Evolutionary conservation across 176 grass and related monocot genomes (phyloP), one percentile per base, ranked within the genome.

Genomic region (Poa annua): DNA sequence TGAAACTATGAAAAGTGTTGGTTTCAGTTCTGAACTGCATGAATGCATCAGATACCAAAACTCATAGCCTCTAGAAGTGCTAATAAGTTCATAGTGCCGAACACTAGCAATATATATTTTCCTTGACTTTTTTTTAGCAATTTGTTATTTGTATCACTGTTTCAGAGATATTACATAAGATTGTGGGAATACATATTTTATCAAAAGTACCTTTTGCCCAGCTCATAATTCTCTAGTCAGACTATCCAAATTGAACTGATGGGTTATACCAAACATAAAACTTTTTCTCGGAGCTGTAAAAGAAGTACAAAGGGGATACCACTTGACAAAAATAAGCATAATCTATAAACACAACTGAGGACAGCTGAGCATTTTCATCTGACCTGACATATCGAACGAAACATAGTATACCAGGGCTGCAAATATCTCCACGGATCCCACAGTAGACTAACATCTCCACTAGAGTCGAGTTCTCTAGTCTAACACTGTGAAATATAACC

Each of bases 41-140:
- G 11, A 14, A 60, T 51, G 72, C 79, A 70, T 57, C 9, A 77
- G 82, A 77, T 50, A 71, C 39, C 45, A 39, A 71, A 42, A 77
- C 9, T 44, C 11, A 12, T 17, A 77, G 60, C 66, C 16, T 71
- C 21, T 56, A 44, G 2, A 13, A n/a, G 24, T 24, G 17, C n/a
- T 50, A 45, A 38, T 53, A 41, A 29, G 54, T 83, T 33, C 5
- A 60, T 2, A 34, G 50, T 4, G 33, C 21, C 21, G 4, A 48
- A 83, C 49, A 56, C 38, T 62, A 78, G 33, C 21, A 78, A 33
- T 53, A 11, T 78, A 11, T 51, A 52, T 11, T 50, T 50, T 73
- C 70, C 44, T 50, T 14, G 22, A 61, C 1, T 50, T 1, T 50
- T 50, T 16, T 50, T 50, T 71, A 83, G 16, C 53, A 78, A 52